Percentiles rank a stretch among this genome's conserved stretches.
phyloP scores from a whole-genome alignment of 2,329 filamentous ascomycete genomes.

The Ilyonectria robusta region DNA sequence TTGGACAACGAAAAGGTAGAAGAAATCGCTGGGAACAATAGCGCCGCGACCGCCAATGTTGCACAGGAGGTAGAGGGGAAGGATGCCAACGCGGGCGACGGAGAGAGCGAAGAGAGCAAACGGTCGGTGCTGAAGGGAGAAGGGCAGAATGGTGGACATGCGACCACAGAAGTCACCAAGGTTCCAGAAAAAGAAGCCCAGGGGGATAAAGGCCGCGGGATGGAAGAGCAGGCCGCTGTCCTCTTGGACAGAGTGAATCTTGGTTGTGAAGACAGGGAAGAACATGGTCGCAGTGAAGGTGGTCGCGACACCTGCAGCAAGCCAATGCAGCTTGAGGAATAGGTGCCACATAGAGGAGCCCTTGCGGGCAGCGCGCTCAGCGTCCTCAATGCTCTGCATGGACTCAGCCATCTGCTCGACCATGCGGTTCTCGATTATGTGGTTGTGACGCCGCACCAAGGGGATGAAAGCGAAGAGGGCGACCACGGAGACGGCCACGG shows the following conservation, averaged over 20 bases:
- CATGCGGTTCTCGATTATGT: constrained; percentile 65
- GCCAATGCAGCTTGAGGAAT: constrained; percentile 83
- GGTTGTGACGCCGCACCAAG: constrained; percentile 74
- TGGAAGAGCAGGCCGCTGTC: constrained; percentile 72
- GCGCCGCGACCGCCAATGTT: constrained; percentile 86
- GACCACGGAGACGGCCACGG: constrained; percentile 79
- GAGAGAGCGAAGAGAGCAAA: constrained; percentile 77
- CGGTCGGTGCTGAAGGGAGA: constrained; percentile 74
- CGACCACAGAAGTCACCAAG: constrained; percentile 86
- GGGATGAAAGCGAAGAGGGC: constrained; percentile 83
- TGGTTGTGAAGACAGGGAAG: constrained; percentile 90
- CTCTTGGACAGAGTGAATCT: constrained; percentile 65
- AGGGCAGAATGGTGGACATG: constrained; percentile 72
- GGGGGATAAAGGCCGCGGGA: constrained; percentile 85
- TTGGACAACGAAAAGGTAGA: constrained; percentile 90
- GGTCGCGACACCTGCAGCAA: constrained; percentile 82
- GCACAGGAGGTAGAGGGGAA: constrained; percentile 91
- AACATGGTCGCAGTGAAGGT: constrained; percentile 92
- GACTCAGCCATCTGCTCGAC: constrained; percentile 65
- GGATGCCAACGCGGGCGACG: constrained; percentile 75
- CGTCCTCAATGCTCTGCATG: constrained; percentile 65
- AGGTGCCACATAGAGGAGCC: constrained; percentile 73
- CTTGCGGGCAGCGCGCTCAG: constrained; percentile 66
- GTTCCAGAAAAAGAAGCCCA: constrained; percentile 96
- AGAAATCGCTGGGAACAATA: constrained; percentile 82